Evolutionary conservation across 805 yeast genomes (phyloP), one percentile per base, ranked within the genome.

Genomic region (Wickerhamiella domercqiae): DNA sequence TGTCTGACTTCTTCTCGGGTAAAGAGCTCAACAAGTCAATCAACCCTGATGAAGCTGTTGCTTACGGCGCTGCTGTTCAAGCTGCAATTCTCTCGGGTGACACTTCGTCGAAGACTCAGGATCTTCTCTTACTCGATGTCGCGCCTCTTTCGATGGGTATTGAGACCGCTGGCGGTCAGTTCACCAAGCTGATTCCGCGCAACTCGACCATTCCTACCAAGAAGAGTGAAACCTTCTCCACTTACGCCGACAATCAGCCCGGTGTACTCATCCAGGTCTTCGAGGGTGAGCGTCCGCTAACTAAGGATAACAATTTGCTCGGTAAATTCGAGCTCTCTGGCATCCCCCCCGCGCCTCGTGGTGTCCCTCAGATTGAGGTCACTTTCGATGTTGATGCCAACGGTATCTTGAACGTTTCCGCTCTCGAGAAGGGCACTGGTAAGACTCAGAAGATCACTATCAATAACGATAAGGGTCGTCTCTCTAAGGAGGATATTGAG

Each of bases 91-190:
- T 84, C 60, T 75, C 94, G 44, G 96, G 96, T 68, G 95, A 84
- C 66, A 77, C 87, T 52, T 84, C 95, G 30, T 76, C 94, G 45
- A 83, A 83, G 78, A 86, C 95, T 45, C 94, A 84, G 70, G 96
- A 84, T 63, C 70, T 84, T 63, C 70, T 87, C 60, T 72, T 86
- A 58, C 74, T 87, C 61, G 97, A 86, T 73, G 96, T 86, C 62
- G 93, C 96, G 56, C 96, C 97, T 64, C 73, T 86, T 61, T 86
- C 96, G 39, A 64, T 84, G 54, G 97, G 97, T 76, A 84, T 86
- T 66, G 96, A 86, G 71, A 86, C 95, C 51, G 95, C 95, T 56
- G 96, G 97, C 72, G 96, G 96, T 75, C 86, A 84, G 67, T 84
- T 86, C 94, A 86, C 95, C 63, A 82, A 82, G 69, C 76, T 86